Evolutionary conservation across 2,329 filamentous ascomycete genomes (phyloP).

Genomic region (Cladophialophora yegresii): DNA sequence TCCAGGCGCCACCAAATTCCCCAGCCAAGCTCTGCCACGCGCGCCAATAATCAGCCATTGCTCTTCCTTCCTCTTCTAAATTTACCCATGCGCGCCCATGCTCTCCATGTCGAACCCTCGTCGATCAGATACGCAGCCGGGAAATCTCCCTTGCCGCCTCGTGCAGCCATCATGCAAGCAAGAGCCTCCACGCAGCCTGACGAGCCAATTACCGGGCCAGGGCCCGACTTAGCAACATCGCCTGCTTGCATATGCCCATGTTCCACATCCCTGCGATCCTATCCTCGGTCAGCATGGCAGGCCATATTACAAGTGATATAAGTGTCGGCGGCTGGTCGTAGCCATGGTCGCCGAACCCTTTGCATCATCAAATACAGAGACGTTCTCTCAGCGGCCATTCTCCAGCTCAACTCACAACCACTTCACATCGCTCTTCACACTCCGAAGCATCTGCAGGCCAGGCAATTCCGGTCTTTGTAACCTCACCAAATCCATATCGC

Average conservation of each 20-base stretch:
- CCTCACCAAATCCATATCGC: not conserved
- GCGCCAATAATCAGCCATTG: conserved; percentile 28
- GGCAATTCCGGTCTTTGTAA: conserved; percentile 15
- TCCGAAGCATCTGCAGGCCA: conserved; percentile 25
- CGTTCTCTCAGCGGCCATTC: conserved; percentile 11
- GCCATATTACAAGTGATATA: conserved; percentile 28
- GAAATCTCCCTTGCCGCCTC: conserved; percentile 34
- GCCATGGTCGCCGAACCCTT: conserved; percentile 19
- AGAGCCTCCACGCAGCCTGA: conserved; percentile 20
- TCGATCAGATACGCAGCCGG: conserved; percentile 16
- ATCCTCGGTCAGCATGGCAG: conserved; percentile 25
- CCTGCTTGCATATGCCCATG: conserved; percentile 18
- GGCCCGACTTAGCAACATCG: conserved; percentile 32
- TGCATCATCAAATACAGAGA: conserved; percentile 25
- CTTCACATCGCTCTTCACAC: conserved; percentile 26
- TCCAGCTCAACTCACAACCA: conserved; percentile 17
- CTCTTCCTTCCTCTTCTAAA: conserved; percentile 22
- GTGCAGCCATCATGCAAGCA: conserved; percentile 20
- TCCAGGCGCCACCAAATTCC: conserved; percentile 10
- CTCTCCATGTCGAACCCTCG: conserved; percentile 11
- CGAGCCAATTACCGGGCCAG: conserved; percentile 22
- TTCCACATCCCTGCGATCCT: conserved; percentile 24
- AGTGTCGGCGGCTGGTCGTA: conserved; percentile 30
- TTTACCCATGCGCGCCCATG: conserved; percentile 19
- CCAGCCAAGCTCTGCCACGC: conserved; percentile 4